These are phyloP conservation scores for Acer negundo DNA, from an alignment of 345 rosid species.

Conservation along the genomic window DNA sequence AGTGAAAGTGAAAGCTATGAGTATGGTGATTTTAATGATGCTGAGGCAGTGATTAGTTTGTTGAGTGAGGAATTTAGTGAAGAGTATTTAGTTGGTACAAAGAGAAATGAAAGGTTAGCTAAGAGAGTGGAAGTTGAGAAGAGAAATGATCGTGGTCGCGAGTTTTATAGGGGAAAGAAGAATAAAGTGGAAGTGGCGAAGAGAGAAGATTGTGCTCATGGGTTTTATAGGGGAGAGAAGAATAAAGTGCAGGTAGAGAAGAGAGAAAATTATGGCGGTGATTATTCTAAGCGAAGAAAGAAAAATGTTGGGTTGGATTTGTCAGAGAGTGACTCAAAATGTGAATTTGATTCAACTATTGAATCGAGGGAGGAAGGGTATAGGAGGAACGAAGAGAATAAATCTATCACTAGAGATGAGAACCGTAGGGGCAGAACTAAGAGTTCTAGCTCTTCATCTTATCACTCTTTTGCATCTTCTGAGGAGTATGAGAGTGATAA, in stretches of 20 bases:
- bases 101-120: conserved; percentile 31
- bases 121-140: conserved; percentile 47
- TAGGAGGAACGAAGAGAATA: conserved; percentile 36
- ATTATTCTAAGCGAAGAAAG: conserved; percentile 28
- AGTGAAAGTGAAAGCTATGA: conserved; percentile 24
- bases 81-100: conserved; percentile 34
- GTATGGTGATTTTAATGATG: conserved; percentile 51
- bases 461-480: conserved; percentile 68
- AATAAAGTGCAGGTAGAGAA: conserved; percentile 31
- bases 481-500: conserved; percentile 60
- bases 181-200: conserved; percentile 30
- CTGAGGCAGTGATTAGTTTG: conserved; percentile 72
- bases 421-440: conserved; percentile 40
- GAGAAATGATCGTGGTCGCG: conserved; percentile 39
- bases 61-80: conserved; percentile 66
- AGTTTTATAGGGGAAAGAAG: conserved; percentile 35
- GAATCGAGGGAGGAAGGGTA: conserved; percentile 31
- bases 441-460: conserved; percentile 71
- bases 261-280: conserved; percentile 32
- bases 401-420: conserved; percentile 33
- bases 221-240: conserved; percentile 30
- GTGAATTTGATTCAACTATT: conserved; percentile 26
- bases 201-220: conserved; percentile 37
- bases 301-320: conserved; percentile 31
- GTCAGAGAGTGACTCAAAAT: conserved; percentile 34